phyloP scores from a whole-genome alignment of 352 stramenopile species.

The Globisporangium carolinianum region DNA sequence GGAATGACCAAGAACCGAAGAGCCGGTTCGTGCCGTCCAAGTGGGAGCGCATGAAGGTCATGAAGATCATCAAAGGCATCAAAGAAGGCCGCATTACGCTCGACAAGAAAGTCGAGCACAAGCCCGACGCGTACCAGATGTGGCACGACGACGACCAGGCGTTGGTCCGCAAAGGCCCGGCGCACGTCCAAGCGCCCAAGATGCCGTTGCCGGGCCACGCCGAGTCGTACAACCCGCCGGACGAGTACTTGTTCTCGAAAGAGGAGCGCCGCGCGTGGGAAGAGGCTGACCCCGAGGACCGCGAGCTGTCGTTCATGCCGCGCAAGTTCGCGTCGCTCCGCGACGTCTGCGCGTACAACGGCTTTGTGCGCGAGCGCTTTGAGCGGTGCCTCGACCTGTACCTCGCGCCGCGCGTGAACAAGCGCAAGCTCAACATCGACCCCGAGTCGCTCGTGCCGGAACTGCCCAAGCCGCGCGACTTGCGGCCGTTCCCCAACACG shows the following conservation, averaged over 20 bases:
- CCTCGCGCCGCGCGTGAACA: slow-evolving; percentile 93
- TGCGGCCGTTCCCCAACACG: slow-evolving; percentile 98
- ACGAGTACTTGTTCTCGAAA: slow-evolving; percentile 97
- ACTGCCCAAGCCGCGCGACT: slow-evolving; percentile 94
- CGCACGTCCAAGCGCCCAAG: slow-evolving; percentile 97
- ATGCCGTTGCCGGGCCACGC: slow-evolving; percentile 96
- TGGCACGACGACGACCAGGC: slow-evolving; percentile 90
- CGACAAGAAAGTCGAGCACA: slow-evolving; percentile 89
- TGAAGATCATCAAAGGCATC: slow-evolving; percentile 96
- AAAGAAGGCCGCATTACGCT: slow-evolving; percentile 94
- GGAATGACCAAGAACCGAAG: slow-evolving; percentile 88
- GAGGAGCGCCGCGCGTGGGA: slow-evolving; percentile 95
- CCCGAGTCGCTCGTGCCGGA: slow-evolving; percentile 93
- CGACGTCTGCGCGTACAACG: slow-evolving; percentile 94
- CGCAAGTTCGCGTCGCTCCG: slow-evolving; percentile 96
- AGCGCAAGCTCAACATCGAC: slow-evolving; percentile 98
- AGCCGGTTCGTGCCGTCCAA: slow-evolving; percentile 94
- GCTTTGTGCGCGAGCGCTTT: slow-evolving; percentile 98
- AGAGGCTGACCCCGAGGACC: slow-evolving; percentile 93
- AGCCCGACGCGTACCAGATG: slow-evolving; percentile 88
- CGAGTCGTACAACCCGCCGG: slow-evolving; percentile 98
- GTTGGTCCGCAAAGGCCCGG: slow-evolving; percentile 87
- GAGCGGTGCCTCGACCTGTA: slow-evolving; percentile 99
- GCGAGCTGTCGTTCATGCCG: slow-evolving; percentile 96
- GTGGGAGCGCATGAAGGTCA: slow-evolving; percentile 97